A percentile compares a stretch with the other conserved stretches of the same genome.
These are phyloP conservation scores for Thermothielavioides terrestris DNA, from an alignment of 495 filamentous ascomycete species.

Conservation along the genomic window DNA sequence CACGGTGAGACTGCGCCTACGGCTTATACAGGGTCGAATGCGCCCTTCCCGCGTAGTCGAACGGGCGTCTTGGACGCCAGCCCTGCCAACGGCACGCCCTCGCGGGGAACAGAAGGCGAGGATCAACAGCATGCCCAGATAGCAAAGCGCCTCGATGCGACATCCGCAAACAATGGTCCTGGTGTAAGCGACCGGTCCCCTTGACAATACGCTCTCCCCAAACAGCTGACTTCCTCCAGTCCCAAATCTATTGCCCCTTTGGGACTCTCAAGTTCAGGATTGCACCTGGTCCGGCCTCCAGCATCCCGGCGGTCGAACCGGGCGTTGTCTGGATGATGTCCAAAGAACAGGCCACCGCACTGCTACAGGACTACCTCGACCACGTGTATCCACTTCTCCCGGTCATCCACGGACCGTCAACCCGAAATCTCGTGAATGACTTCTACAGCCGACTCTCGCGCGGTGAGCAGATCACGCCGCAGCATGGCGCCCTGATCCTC, in stretches of 20 bases:
- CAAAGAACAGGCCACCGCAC: conserved; percentile 9
- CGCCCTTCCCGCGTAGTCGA: no score
- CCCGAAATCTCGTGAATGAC: conserved; percentile 26
- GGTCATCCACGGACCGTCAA: neutral
- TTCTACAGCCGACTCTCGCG: conserved; percentile 11
- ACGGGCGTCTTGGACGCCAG: neutral
- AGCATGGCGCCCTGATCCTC: conserved; percentile 34
- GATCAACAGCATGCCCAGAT: neutral
- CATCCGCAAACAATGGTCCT: no score
- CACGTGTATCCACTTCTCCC: neutral
- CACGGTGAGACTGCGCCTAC: no score
- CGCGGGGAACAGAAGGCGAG: neutral
- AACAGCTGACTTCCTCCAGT: no score
- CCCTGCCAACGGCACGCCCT: neutral
- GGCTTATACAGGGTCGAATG: no score
- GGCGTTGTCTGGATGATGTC: neutral
- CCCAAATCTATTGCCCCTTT: no score
- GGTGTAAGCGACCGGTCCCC: no score
- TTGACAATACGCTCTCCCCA: no score
- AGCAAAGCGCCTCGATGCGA: neutral
- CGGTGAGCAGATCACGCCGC: conserved; percentile 11
- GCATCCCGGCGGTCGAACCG: neutral
- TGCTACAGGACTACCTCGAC: conserved; percentile 22
- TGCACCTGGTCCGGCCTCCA: neutral
- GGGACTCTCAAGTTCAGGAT: neutral